phyloP scores from a whole-genome alignment of 2,329 filamentous ascomycete genomes.

The Hyphodiscus sp. region DNA sequence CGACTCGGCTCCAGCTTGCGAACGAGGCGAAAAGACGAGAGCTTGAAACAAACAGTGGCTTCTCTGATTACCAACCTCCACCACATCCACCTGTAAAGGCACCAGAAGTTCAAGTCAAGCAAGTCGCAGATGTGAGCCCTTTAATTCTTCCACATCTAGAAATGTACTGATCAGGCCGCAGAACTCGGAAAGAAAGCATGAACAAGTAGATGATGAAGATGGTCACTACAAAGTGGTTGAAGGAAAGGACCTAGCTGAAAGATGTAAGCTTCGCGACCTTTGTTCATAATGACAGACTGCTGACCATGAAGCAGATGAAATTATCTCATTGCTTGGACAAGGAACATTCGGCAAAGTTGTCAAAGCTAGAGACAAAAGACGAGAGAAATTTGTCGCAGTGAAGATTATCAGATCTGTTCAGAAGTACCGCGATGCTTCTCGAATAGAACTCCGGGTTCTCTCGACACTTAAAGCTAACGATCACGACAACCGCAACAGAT shows the following conservation, averaged over 20 bases:
- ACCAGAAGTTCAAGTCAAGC: conserved; percentile 62
- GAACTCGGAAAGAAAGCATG: conserved; percentile 44
- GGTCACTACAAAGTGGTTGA: conserved; percentile 94
- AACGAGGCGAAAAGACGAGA: conserved; percentile 78
- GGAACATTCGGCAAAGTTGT: conserved; percentile 99
- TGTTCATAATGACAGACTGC: conserved; percentile 2
- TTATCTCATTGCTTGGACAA: conserved; percentile 84
- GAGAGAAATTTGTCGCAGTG: conserved; percentile 75
- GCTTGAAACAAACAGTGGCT: conserved; percentile 63
- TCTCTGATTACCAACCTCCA: conserved; percentile 76
- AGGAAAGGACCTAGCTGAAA: conserved; percentile 76
- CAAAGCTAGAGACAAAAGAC: conserved; percentile 75
- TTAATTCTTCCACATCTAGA: not conserved
- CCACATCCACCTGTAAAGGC: conserved; percentile 87
- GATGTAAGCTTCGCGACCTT: conserved; percentile 59
- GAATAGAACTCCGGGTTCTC: conserved; percentile 88
- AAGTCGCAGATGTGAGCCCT: conserved; percentile 55
- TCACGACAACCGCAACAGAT: conserved; percentile 84
- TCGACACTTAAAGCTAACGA: conserved; percentile 91
- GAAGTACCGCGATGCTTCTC: conserved; percentile 93
- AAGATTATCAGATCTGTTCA: conserved; percentile 98
- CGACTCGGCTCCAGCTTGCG: conserved; percentile 70
- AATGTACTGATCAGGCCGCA: conserved; percentile 10
- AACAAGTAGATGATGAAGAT: conserved; percentile 91
- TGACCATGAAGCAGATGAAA: conserved; percentile 59